Evolutionary conservation across 257 asterid genomes (phyloP).

Genomic region (Solanum peruvianum): DNA sequence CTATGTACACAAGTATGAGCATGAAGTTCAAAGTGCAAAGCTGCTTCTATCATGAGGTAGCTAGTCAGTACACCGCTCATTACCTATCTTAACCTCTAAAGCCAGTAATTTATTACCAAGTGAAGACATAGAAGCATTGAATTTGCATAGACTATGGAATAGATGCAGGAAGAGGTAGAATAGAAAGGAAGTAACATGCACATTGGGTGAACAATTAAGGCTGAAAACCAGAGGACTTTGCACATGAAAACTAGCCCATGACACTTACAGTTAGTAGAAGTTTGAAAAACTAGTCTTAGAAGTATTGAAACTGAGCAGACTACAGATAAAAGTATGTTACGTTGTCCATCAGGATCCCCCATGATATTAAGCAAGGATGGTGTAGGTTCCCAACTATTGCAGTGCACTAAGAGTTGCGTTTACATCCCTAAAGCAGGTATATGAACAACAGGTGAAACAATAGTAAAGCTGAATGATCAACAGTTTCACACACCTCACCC

Average conservation of each 20-base stretch:
- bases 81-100: not conserved
- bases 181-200: not conserved
- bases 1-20: not conserved
- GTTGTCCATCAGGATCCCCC: not conserved
- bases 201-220: not conserved
- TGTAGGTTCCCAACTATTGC: not conserved
- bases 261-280: not conserved
- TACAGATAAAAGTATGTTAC: not conserved
- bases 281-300: not conserved
- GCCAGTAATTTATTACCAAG: not conserved
- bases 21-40: not conserved
- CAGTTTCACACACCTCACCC: constrained; percentile 55
- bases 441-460: not conserved
- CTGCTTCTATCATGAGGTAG: not conserved
- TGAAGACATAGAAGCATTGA: not conserved
- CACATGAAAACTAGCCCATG: not conserved
- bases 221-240: not conserved
- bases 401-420: not conserved
- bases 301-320: not conserved
- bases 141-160: not conserved
- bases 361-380: not conserved
- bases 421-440: not conserved
- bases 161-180: not conserved
- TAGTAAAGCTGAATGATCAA: not conserved
- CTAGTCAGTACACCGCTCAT: not conserved